These are phyloP conservation scores for Cladosporium sp. DNA, from an alignment of 2,329 filamentous ascomycete genomes.

Conservation along the genomic window DNA sequence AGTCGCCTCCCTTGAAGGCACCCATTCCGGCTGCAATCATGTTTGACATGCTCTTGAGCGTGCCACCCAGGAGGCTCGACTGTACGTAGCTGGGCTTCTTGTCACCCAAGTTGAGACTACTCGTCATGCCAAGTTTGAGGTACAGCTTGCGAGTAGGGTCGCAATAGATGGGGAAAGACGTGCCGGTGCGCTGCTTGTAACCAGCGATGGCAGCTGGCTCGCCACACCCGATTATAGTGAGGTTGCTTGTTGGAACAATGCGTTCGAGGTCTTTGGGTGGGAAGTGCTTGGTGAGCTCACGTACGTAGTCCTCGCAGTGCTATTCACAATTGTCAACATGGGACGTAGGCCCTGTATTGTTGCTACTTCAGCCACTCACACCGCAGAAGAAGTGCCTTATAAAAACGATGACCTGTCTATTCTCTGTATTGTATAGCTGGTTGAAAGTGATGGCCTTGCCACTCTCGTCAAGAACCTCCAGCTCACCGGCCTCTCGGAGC, in stretches of 20 bases:
- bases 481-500: conserved; percentile 27
- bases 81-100: conserved; percentile 33
- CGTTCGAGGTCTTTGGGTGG: conserved; percentile 24
- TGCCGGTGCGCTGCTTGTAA: conserved; percentile 34
- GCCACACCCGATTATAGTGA: conserved; percentile 40
- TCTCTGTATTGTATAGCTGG: conserved; percentile 27
- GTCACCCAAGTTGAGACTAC: conserved; percentile 27
- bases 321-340: conserved; percentile 11
- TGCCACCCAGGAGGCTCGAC: conserved; percentile 26
- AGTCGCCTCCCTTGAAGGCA: conserved; percentile 31
- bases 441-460: conserved; percentile 31
- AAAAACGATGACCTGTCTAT: conserved; percentile 38
- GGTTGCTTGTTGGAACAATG: conserved; percentile 28
- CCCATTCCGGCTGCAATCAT: conserved; percentile 27
- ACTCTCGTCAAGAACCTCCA: conserved; percentile 30
- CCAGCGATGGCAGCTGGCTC: conserved; percentile 32
- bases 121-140: conserved; percentile 35
- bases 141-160: conserved; percentile 36
- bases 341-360: no score
- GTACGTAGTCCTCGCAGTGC: conserved; percentile 39
- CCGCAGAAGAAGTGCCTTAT: conserved; percentile 45
- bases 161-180: conserved; percentile 36
- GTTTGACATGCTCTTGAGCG: conserved; percentile 27
- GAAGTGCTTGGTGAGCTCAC: conserved; percentile 30
- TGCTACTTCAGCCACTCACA: conserved; percentile 25